Evolutionary conservation across 2,329 filamentous ascomycete genomes (phyloP).

Genomic region (Apiospora aurea): DNA sequence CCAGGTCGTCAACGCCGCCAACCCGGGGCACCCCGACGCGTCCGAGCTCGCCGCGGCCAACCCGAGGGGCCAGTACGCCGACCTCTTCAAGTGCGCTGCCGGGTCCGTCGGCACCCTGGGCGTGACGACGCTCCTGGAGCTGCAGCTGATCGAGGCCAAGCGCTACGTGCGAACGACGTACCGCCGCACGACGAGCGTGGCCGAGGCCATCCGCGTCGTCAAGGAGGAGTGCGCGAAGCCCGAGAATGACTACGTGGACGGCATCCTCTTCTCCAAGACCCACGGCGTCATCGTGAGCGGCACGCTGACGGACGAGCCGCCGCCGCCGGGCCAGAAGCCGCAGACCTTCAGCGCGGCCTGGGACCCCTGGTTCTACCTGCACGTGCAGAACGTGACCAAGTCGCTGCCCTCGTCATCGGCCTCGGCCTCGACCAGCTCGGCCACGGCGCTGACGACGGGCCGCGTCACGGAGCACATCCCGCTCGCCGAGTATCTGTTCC

Average conservation of each 20-base stretch:
- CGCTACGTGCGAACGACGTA: conserved; percentile 70
- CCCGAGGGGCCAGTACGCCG: conserved; percentile 41
- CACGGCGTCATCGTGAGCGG: conserved; percentile 74
- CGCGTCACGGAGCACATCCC: conserved; percentile 64
- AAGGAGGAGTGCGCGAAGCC: conserved; percentile 51
- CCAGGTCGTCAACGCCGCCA: conserved; percentile 61
- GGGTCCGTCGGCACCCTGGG: conserved; percentile 74
- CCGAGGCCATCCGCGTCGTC: conserved; percentile 57
- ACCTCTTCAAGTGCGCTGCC: conserved; percentile 71
- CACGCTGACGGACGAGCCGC: conserved; percentile 62
- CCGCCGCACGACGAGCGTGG: conserved; percentile 57
- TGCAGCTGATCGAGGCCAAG: conserved; percentile 66
- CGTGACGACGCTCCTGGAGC: conserved; percentile 70
- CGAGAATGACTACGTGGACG: conserved; percentile 74
- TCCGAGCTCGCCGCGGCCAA: conserved; percentile 34
- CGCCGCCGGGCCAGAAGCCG: conserved; percentile 38
- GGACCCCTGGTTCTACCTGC: conserved; percentile 82
- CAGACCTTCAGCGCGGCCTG: conserved; percentile 56
- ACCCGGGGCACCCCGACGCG: conserved; percentile 37
- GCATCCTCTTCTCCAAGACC: conserved; percentile 68
- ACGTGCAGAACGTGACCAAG: conserved; percentile 60
- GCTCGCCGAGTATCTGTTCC: conserved; percentile 76
- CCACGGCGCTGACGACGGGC: conserved; percentile 23
- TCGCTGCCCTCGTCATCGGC: conserved; percentile 36
- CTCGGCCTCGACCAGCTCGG: conserved; percentile 19